Evolutionary conservation across 176 grass and related monocot genomes (phyloP), one percentile per base, ranked within the genome.

Genomic region (Typha latifolia): DNA sequence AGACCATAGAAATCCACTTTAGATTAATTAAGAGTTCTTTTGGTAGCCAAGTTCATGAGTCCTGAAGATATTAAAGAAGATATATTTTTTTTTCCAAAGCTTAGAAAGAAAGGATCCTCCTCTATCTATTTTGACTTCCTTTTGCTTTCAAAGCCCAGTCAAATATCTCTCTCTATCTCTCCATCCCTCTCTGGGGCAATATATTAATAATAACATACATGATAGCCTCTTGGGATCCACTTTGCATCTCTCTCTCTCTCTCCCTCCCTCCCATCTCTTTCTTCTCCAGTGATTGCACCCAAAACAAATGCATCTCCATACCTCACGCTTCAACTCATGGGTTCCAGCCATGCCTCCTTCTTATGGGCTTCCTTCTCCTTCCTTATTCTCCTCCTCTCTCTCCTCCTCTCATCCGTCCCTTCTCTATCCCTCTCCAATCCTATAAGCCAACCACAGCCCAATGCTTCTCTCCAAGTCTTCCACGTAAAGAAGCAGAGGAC

Each of bases 251-350:
- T n/a, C 5, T 16, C 13, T 43, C 24, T 19, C 51, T 20, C 51
- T 19, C 51, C 19, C 51, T n/a, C 14, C 9, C 15, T 18, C 15
- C 19, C 52, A 0, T 57, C 52, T 57, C 53, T 57, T 20, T 57
- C 53, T 57, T 11, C 20, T 21, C 20, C 3, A 22, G 53, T 21
- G 18, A 8, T 65, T 43, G 62, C 62, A 65, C 24, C 16, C 31
- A 14, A 65, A 47, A 65, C 27, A 65, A 43, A 65, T 65, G 62
- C 29, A 29, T 65, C 62, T 65, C 62, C 26, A 47, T 29, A 31
- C 12, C 23, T 34, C 62, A 10, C 62, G 14, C 24, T 34, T 12
- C 31, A 43, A 43, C 62, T 65, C 62, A 65, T 65, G 62, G 62
- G 62, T 34, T 34, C 15, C 31, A 9, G 9, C 27, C 62, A 65